phyloP scores from a whole-genome alignment of 306 rosid genomes.

The Glycine soja region DNA sequence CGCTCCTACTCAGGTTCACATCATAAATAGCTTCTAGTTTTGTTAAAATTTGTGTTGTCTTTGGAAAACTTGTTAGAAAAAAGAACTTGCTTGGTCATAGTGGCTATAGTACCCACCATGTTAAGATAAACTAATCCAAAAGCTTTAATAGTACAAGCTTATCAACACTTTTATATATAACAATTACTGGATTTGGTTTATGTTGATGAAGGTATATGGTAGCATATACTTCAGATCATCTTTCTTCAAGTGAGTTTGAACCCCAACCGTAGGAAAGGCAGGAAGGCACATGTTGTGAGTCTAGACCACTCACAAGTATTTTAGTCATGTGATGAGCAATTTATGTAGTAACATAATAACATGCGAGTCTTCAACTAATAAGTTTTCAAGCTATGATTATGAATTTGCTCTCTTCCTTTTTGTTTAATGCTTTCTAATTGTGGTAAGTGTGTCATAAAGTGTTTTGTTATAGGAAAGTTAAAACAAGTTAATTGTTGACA shows the following conservation, averaged over 20 bases:
- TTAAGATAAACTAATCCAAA: neutral
- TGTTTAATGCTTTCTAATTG: conserved; percentile 52
- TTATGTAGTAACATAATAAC: conserved; percentile 29
- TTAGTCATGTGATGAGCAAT: conserved; percentile 11
- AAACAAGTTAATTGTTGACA: neutral
- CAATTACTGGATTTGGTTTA: conserved; percentile 24
- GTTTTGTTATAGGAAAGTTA: neutral
- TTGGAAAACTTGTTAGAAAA: conserved; percentile 17
- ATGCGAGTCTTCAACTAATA: conserved; percentile 7
- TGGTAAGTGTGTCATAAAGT: conserved; percentile 63
- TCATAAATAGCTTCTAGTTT: neutral
- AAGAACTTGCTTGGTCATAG: conserved; percentile 6
- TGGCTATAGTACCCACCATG: conserved; percentile 6
- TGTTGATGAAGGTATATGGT: conserved; percentile 78
- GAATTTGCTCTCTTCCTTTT: neutral
- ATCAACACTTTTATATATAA: conserved; percentile 27
- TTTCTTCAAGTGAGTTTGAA: conserved; percentile 78
- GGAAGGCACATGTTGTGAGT: conserved; percentile 74
- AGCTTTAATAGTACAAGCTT: neutral
- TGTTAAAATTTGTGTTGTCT: conserved; percentile 20
- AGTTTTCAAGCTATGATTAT: conserved; percentile 15
- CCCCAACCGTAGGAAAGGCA: conserved; percentile 76
- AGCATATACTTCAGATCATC: conserved; percentile 87
- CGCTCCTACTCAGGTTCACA: too few relatives aligned
- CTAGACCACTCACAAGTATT: conserved; percentile 92